Conservation (phyloP, 148 eudicot genomes). For the Rhododendron williamsianum region DNA sequence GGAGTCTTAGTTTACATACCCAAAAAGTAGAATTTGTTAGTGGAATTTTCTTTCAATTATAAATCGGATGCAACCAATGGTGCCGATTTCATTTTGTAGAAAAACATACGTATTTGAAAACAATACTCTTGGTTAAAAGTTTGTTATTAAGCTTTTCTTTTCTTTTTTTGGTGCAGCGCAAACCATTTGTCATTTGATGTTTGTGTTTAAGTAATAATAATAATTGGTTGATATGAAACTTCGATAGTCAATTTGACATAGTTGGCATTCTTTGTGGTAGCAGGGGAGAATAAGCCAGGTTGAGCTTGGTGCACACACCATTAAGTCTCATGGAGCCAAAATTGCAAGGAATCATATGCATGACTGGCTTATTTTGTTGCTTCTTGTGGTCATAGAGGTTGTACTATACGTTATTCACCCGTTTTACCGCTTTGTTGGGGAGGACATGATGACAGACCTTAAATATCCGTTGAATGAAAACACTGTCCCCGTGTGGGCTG, state of each 20-base stretch:
- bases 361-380: constrained; percentile 65
- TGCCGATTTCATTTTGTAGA: neutral
- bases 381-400: constrained; percentile 41
- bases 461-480: constrained; percentile 59
- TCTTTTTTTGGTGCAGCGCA: neutral
- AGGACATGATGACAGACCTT: constrained; percentile 76
- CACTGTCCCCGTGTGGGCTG: constrained; percentile 77
- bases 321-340: constrained; percentile 53
- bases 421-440: constrained; percentile 73
- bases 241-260: neutral
- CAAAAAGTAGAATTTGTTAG: neutral
- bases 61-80: neutral
- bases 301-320: constrained; percentile 45
- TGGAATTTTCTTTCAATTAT: neutral
- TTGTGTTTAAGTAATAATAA: neutral
- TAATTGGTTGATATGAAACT: neutral
- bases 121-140: neutral
- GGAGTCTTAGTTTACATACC: neutral
- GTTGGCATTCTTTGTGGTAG: neutral
- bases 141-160: neutral
- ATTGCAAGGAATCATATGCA: constrained; percentile 62
- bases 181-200: neutral
- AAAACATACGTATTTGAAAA: neutral
- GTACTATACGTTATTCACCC: constrained; percentile 48
- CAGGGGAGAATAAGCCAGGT: constrained; percentile 24